Conservation (phyloP, 345 rosid species). For the Carallia pectinifolia region DNA sequence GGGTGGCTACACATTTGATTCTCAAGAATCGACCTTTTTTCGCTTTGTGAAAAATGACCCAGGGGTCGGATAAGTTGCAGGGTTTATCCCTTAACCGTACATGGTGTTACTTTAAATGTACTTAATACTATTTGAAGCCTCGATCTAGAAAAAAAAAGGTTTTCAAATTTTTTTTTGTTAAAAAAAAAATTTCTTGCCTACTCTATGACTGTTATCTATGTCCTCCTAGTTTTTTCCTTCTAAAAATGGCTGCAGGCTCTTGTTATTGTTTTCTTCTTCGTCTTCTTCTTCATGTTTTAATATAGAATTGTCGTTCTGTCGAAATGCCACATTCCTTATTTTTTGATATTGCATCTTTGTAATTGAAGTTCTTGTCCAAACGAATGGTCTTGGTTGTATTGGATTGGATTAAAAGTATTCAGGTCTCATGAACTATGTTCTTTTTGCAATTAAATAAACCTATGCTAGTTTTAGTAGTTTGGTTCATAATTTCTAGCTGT, state of each 20-base stretch:
- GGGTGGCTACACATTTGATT: neutral
- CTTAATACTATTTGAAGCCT: too few relatives aligned
- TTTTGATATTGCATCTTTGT: neutral
- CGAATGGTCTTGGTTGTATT: too few relatives aligned
- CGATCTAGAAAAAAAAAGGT: too few relatives aligned
- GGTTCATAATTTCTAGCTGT: neutral
- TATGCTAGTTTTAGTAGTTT: neutral
- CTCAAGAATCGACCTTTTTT: too few relatives aligned
- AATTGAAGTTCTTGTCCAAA: too few relatives aligned
- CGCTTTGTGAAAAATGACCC: too few relatives aligned
- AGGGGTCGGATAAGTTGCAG: too few relatives aligned
- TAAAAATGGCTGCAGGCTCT: neutral
- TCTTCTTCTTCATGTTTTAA: constrained; percentile 31
- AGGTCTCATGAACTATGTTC: constrained; percentile 18
- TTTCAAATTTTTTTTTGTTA: too few relatives aligned
- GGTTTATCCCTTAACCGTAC: too few relatives aligned
- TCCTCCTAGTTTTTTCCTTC: too few relatives aligned
- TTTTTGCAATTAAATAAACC: too few relatives aligned
- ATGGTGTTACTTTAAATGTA: too few relatives aligned
- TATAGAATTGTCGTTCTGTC: neutral
- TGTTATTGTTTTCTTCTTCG: neutral
- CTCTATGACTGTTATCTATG: constrained; percentile 40
- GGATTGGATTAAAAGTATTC: neutral
- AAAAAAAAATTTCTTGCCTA: constrained; percentile 21
- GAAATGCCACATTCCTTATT: neutral